A percentile compares a stretch with the other conserved stretches of the same genome.
Evolutionary conservation across 257 asterid genomes (phyloP).

Genomic region (Asclepias syriaca): DNA sequence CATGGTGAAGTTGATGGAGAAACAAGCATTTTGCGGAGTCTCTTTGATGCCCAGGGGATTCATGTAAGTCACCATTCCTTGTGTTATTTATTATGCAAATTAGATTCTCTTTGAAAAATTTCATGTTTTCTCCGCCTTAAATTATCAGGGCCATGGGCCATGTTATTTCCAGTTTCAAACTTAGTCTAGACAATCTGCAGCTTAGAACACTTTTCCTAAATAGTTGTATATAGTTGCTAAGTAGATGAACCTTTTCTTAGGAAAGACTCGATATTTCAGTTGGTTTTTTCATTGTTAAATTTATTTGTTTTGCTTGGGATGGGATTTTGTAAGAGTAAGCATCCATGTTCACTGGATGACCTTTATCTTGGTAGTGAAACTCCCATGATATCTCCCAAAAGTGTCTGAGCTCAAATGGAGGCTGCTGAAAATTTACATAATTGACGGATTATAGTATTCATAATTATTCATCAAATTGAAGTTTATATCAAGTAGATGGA

Average conservation of each 20-base stretch:
- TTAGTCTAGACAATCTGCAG: not conserved
- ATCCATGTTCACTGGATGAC: no score
- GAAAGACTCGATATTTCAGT: not conserved
- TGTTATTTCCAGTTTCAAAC: not conserved
- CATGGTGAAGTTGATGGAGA: constrained; percentile 61
- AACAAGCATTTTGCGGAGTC: constrained; percentile 61
- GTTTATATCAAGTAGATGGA: not conserved
- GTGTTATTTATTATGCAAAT: not conserved
- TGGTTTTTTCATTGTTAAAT: not conserved
- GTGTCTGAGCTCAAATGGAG: not conserved
- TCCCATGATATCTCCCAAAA: not conserved
- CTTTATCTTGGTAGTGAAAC: not conserved
- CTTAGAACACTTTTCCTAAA: not conserved
- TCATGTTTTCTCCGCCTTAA: not conserved
- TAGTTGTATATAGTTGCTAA: not conserved
- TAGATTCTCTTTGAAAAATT: not conserved
- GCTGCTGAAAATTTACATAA: not conserved
- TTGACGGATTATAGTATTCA: not conserved
- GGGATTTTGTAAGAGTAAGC: not conserved
- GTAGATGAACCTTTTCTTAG: not conserved
- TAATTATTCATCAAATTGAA: not conserved
- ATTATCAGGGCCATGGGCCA: not conserved
- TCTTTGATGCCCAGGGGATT: constrained; percentile 82
- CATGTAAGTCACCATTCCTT: constrained; percentile 56
- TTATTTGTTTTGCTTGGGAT: not conserved